These are phyloP conservation scores for Colletotrichum higginsianum DNA, from an alignment of 2,329 filamentous ascomycete genomes.

Conservation along the genomic window DNA sequence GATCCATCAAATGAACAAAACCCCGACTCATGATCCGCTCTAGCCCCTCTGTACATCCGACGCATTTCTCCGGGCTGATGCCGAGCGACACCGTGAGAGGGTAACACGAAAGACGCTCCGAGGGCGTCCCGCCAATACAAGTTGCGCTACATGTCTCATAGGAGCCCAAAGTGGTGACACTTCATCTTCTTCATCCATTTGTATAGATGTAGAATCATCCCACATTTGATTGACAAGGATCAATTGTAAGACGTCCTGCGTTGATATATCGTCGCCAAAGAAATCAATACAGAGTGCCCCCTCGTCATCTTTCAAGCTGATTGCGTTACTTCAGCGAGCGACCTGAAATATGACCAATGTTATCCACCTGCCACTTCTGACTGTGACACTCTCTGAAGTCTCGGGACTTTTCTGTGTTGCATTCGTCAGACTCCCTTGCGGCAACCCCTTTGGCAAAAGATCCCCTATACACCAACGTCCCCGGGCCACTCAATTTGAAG, in stretches of 20 bases:
- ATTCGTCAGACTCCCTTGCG: no score
- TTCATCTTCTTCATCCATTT: background rate
- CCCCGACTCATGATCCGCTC: slow-evolving; percentile 12
- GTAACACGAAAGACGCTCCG: slow-evolving; percentile 4
- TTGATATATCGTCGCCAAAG: background rate
- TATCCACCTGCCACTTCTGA: background rate
- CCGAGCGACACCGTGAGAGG: background rate
- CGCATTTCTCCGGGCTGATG: background rate
- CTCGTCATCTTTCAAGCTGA: background rate
- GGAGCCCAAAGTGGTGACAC: background rate
- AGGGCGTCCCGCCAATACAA: slow-evolving; percentile 14
- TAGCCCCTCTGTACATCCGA: background rate
- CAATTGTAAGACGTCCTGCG: no score
- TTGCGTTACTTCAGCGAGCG: background rate
- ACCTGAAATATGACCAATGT: background rate
- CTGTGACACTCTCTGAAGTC: no score
- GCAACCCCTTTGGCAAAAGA: no score
- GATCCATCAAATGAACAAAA: background rate
- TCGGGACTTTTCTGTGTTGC: no score
- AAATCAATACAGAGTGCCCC: background rate
- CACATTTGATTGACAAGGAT: background rate
- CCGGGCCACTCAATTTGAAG: no score
- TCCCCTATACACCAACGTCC: no score
- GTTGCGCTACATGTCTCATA: background rate
- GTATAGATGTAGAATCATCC: no score